These are phyloP conservation scores for Ogataea allantospora DNA, from an alignment of 805 yeast genomes.

Conservation along the genomic window DNA sequence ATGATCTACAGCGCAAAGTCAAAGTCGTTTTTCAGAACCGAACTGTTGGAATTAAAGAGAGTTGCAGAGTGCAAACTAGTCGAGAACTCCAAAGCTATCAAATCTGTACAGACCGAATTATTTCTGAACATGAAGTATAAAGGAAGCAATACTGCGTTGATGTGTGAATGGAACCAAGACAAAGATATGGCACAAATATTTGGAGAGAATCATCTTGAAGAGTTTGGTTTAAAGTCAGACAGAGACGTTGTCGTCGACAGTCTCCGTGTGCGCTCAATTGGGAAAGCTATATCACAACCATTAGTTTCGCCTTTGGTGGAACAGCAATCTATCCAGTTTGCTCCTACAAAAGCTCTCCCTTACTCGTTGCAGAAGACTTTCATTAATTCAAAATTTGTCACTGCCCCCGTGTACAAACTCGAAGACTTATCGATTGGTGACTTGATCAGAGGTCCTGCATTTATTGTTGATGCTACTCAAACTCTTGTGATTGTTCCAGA, in stretches of 20 bases:
- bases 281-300: conserved; percentile 44
- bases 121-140: conserved; percentile 74
- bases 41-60: conserved; percentile 35
- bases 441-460: conserved; percentile 47
- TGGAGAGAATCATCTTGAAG: conserved; percentile 55
- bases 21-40: conserved; percentile 36
- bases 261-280: conserved; percentile 68
- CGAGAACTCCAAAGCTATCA: conserved; percentile 42
- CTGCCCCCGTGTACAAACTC: conserved; percentile 54
- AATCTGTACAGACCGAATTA: conserved; percentile 49
- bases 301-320: conserved; percentile 6
- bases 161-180: conserved; percentile 43
- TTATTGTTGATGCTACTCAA: conserved; percentile 37
- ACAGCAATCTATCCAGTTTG: conserved; percentile 19
- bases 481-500: conserved; percentile 36
- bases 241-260: conserved; percentile 61
- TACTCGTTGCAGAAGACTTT: conserved; percentile 44
- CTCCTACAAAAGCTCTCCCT: conserved; percentile 38
- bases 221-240: conserved; percentile 67
- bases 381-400: conserved; percentile 41
- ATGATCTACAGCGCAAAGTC: conserved; percentile 35
- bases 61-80: conserved; percentile 10
- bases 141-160: conserved; percentile 83
- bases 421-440: conserved; percentile 52
- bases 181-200: conserved; percentile 43